Evolutionary conservation across 208 protist genomes (phyloP).

Genomic region (Trypanosoma melophagium): DNA sequence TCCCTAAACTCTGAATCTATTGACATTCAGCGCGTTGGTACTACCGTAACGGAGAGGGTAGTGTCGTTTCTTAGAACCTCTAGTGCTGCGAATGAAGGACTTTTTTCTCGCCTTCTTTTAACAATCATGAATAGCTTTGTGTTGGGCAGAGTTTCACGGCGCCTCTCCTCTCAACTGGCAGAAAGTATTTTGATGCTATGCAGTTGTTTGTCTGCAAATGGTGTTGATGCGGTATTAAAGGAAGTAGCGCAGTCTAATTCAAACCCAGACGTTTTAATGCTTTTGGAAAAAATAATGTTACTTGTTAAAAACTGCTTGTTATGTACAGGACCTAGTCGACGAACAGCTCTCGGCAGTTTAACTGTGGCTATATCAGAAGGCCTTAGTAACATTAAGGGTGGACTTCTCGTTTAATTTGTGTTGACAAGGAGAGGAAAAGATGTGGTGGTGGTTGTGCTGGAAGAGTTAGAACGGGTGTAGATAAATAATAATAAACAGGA

Average conservation of each 20-base stretch:
- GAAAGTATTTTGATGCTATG: slow-evolving; percentile 20
- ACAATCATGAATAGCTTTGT: slow-evolving; percentile 30
- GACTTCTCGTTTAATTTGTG: slow-evolving; percentile 18
- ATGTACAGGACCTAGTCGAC: background rate
- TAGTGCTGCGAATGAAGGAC: slow-evolving; percentile 8
- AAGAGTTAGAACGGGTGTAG: background rate
- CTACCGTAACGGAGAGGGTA: slow-evolving; percentile 46
- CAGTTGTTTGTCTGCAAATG: slow-evolving; percentile 16
- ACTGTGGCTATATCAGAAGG: slow-evolving; percentile 17
- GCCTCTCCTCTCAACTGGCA: slow-evolving; percentile 26
- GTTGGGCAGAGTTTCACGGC: slow-evolving; percentile 26
- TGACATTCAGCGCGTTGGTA: slow-evolving; percentile 64
- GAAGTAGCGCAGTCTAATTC: background rate
- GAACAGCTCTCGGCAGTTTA: slow-evolving; percentile 3
- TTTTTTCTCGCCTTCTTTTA: slow-evolving; percentile 27
- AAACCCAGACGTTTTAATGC: background rate
- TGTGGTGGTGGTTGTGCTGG: background rate
- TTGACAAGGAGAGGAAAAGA: background rate
- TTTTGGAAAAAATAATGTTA: slow-evolving; percentile 8
- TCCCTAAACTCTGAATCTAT: slow-evolving; percentile 47
- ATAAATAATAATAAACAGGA: background rate
- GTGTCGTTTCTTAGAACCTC: slow-evolving; percentile 37
- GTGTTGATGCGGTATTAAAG: slow-evolving; percentile 14
- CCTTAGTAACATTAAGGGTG: slow-evolving; percentile 17
- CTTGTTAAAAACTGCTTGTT: slow-evolving; percentile 3